phyloP scores from a whole-genome alignment of 2,329 filamentous ascomycete genomes.

The Pseudogymnoascus sp. region DNA sequence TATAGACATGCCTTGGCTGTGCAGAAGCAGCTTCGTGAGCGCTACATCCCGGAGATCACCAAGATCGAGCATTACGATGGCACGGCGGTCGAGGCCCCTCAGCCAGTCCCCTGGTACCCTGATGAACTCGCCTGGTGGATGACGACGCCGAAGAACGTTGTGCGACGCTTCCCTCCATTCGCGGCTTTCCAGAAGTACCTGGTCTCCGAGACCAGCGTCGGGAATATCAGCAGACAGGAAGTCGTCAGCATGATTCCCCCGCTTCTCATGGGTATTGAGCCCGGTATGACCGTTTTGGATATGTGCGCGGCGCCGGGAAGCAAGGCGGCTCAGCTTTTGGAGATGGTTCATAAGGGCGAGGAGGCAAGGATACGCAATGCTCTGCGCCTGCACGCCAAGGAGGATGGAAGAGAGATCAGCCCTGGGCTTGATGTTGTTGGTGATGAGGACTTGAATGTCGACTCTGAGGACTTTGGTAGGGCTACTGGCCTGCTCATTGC shows the following conservation, averaged over 20 bases:
- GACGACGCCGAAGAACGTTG: slow-evolving; percentile 94
- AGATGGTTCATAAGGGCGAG: slow-evolving; percentile 89
- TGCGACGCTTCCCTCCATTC: slow-evolving; percentile 90
- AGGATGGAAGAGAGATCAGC: slow-evolving; percentile 50
- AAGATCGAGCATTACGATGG: slow-evolving; percentile 78
- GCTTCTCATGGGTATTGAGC: slow-evolving; percentile 80
- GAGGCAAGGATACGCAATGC: slow-evolving; percentile 74
- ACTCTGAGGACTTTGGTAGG: slow-evolving; percentile 68
- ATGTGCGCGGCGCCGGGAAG: slow-evolving; percentile 95
- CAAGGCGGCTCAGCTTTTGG: slow-evolving; percentile 90
- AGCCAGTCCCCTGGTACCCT: slow-evolving; percentile 83
- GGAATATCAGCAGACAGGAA: slow-evolving; percentile 96
- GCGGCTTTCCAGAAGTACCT: slow-evolving; percentile 95
- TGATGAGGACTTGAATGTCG: slow-evolving; percentile 42
- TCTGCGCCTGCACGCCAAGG: slow-evolving; percentile 53
- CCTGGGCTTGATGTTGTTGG: slow-evolving; percentile 39
- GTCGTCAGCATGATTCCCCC: slow-evolving; percentile 99
- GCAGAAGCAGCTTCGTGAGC: slow-evolving; percentile 75
- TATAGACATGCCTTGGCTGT: slow-evolving; percentile 81
- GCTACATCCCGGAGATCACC: slow-evolving; percentile 85
- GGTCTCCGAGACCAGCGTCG: slow-evolving; percentile 92
- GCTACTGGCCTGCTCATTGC: slow-evolving; percentile 88
- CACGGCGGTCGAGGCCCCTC: slow-evolving; percentile 70
- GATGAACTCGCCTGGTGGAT: slow-evolving; percentile 94
- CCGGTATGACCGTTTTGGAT: slow-evolving; percentile 88